phyloP scores from a whole-genome alignment of 1,284 basidiomycete species.

The Leccinum huronense region DNA sequence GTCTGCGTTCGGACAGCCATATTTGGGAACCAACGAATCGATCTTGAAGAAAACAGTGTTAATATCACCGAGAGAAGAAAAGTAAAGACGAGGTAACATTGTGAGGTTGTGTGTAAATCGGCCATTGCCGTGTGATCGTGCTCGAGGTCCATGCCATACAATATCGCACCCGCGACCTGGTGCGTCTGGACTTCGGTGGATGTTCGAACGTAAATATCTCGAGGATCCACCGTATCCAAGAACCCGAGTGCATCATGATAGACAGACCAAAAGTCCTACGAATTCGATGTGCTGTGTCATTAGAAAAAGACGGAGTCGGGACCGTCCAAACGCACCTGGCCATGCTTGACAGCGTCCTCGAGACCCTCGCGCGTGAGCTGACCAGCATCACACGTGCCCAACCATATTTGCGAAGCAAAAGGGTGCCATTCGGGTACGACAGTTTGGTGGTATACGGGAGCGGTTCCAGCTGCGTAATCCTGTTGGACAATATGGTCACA shows the following conservation, averaged over 20 bases:
- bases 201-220: slow-evolving; percentile 46
- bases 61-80: neutral
- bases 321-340: slow-evolving; percentile 35
- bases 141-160: slow-evolving; percentile 49
- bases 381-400: slow-evolving; percentile 53
- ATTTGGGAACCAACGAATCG: slow-evolving; percentile 50
- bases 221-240: slow-evolving; percentile 39
- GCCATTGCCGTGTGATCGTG: slow-evolving; percentile 38
- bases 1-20: slow-evolving; percentile 48
- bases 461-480: slow-evolving; percentile 38
- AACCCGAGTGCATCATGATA: slow-evolving; percentile 46
- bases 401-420: slow-evolving; percentile 51
- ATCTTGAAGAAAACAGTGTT: slow-evolving; percentile 36
- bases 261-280: slow-evolving; percentile 51
- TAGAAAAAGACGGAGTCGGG: neutral
- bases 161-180: slow-evolving; percentile 50
- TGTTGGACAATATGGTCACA: slow-evolving; percentile 40
- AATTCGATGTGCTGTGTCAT: neutral
- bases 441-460: slow-evolving; percentile 42
- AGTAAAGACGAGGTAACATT: slow-evolving; percentile 28
- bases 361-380: slow-evolving; percentile 52
- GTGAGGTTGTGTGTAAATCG: slow-evolving; percentile 43
- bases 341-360: slow-evolving; percentile 48
- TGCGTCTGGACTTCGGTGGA: slow-evolving; percentile 48
- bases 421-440: slow-evolving; percentile 44